Conservation (phyloP, 192 early-diverging fungal species). For the Coemansia sp. region DNA sequence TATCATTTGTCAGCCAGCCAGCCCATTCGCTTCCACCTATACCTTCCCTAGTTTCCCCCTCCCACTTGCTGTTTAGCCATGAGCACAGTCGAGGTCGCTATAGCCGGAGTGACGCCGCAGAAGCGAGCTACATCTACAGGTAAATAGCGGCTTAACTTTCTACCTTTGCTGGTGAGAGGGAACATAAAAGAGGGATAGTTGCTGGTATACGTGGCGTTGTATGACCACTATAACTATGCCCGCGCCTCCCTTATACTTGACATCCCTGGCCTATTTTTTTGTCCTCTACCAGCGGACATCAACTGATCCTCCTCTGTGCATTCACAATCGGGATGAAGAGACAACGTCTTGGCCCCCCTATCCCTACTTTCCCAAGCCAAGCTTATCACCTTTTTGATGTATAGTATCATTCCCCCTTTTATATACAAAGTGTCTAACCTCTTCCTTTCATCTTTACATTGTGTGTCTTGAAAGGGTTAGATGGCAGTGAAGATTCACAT, state of each 20-base stretch:
- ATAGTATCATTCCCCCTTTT: neutral
- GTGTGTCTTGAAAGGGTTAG: conserved; percentile 15
- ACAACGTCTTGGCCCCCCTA: neutral
- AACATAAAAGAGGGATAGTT: neutral
- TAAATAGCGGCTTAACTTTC: conserved; percentile 2
- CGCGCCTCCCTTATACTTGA: neutral
- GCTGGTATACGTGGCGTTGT: neutral
- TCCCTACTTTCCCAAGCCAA: neutral
- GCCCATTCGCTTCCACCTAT: neutral
- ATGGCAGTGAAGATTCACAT: conserved; percentile 37
- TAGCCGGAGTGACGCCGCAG: conserved; percentile 22
- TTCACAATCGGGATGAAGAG: neutral
- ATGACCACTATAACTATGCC: neutral
- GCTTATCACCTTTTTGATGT: neutral
- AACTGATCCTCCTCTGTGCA: conserved; percentile 1
- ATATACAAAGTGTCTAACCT: neutral
- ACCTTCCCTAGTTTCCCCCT: neutral
- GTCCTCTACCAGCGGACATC: neutral
- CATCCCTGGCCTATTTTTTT: neutral
- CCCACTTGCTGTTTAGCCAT: neutral
- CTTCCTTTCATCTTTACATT: neutral
- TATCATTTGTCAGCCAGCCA: conserved; percentile 8
- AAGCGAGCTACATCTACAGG: conserved; percentile 28
- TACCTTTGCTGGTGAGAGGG: neutral
- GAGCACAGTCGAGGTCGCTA: conserved; percentile 27